Evolutionary conservation across 805 yeast species (phyloP), one percentile per base, ranked within the genome.

Genomic region (Saccharomycopsis schoenii): DNA sequence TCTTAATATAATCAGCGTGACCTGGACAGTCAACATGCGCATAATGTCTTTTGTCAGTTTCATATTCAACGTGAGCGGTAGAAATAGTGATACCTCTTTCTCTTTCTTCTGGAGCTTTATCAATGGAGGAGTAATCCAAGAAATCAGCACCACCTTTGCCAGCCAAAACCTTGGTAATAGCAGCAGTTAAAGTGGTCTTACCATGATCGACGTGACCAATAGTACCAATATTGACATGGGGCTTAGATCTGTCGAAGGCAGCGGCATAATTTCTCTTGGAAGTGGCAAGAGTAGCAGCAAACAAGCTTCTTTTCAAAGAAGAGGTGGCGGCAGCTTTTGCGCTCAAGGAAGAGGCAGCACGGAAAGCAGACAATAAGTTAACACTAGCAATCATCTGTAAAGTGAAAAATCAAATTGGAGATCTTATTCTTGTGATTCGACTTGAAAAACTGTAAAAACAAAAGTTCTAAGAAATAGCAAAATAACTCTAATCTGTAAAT

Each of bases 141-240:
- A 94, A 93, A 70, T 78, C 80, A 67, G 98, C 98, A 73, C 96
- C 96, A 71, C 97, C 97, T 70, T 81, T 80, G 69, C 81, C 84
- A 58, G 97, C 81, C 66, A 93, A 81, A 63, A 89, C 92, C 81
- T 94, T 93, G 78, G 98, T 93, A 81, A 93, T 92, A 70, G 98
- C 98, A 67, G 98, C 99, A 64, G 99, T 94, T 73, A 93, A 82
- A 60, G 98, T 92, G 70, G 98, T 92, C 79, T 93, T 93, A 77
- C 99, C 99, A 78, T 93, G 98, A 80, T 93, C 99, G 67, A 93
- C 98, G 76, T 93, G 98, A 68, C 98, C 98, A 74, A 93, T 93
- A 73, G 98, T 93, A 79, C 98, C 99, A 69, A 93, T 83, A 78
- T 93, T 93, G 68, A 93, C 86, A 74, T 93, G 98, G 57, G 98